Percentiles rank a stretch among this genome's conserved stretches.
Conservation (phyloP, 192 early-diverging fungal genomes). For the Coemansia pectinata region DNA sequence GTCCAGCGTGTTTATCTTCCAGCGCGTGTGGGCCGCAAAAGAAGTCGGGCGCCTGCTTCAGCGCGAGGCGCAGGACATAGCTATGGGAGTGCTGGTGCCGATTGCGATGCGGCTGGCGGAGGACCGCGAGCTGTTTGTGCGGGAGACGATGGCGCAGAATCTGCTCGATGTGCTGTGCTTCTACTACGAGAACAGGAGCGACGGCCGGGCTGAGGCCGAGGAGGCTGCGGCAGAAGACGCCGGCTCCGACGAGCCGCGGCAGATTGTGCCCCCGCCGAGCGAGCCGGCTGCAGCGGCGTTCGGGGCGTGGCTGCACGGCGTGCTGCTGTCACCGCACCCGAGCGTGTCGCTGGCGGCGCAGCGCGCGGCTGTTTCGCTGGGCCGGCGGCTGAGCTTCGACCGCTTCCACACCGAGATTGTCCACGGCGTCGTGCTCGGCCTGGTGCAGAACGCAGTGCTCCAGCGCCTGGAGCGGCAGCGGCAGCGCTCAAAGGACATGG, state of each 20-base stretch:
- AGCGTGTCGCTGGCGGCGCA: conserved; percentile 50
- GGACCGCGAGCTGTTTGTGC: conserved; percentile 53
- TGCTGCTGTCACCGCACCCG: conserved; percentile 48
- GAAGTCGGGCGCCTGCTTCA: conserved; percentile 33
- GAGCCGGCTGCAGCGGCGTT: conserved; percentile 24
- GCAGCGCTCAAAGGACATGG: conserved; percentile 40
- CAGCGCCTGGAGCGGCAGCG: conserved; percentile 33
- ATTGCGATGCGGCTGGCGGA: conserved; percentile 50
- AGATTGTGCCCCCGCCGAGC: conserved; percentile 10
- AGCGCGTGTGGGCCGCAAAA: conserved; percentile 55
- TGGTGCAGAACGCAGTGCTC: conserved; percentile 37
- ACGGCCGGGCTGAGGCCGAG: background rate
- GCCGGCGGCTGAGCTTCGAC: conserved; percentile 37
- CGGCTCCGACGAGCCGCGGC: background rate
- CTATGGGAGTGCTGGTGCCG: conserved; percentile 41
- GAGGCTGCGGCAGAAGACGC: background rate
- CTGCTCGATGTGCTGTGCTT: conserved; percentile 39
- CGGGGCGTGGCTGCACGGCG: conserved; percentile 52
- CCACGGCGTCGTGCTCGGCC: conserved; percentile 48
- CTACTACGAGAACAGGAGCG: conserved; percentile 35
- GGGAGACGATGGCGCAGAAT: conserved; percentile 55
- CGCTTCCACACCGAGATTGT: conserved; percentile 54
- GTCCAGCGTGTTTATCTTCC: conserved; percentile 46
- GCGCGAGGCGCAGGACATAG: conserved; percentile 7
- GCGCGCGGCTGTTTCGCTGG: conserved; percentile 39